Evolutionary conservation across 2,329 filamentous ascomycete species (phyloP).

Genomic region (Zymoseptoria crescenta): DNA sequence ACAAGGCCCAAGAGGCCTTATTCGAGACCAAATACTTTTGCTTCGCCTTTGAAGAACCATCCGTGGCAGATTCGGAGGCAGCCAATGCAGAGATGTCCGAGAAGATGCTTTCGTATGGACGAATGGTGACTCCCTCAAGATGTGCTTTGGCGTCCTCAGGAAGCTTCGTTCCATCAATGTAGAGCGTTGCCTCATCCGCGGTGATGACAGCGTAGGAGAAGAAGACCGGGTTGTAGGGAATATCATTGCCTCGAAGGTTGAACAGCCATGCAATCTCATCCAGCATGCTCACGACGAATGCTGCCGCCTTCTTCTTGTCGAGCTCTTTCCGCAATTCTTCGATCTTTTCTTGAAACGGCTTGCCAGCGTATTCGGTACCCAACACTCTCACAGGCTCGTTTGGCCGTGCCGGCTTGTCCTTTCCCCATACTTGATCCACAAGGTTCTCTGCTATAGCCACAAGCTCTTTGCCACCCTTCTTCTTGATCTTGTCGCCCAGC

Average conservation of each 20-base stretch:
- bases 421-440: slow-evolving; percentile 83
- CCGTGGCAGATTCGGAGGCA: slow-evolving; percentile 28
- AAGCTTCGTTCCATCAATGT: slow-evolving; percentile 74
- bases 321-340: slow-evolving; percentile 82
- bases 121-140: slow-evolving; percentile 63
- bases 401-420: slow-evolving; percentile 63
- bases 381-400: slow-evolving; percentile 68
- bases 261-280: slow-evolving; percentile 99
- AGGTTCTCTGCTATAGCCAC: slow-evolving; percentile 72
- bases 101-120: slow-evolving; percentile 78
- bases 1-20: slow-evolving; percentile 87
- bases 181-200: slow-evolving; percentile 65
- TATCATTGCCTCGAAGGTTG: slow-evolving; percentile 89
- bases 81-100: slow-evolving; percentile 63
- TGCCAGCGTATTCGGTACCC: slow-evolving; percentile 67
- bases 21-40: slow-evolving; percentile 77
- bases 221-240: slow-evolving; percentile 96
- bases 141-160: slow-evolving; percentile 60
- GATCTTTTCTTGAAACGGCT: slow-evolving; percentile 74
- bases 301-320: slow-evolving; percentile 78
- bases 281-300: slow-evolving; percentile 86
- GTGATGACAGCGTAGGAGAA: slow-evolving; percentile 93
- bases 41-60: slow-evolving; percentile 30
- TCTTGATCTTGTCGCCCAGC: slow-evolving; percentile 77
- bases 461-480: slow-evolving; percentile 71